A percentile compares a stretch with the other conserved stretches of the same genome.
Conservation (phyloP, 2,329 filamentous ascomycete genomes). For the Tolypocladium ophioglossoides region DNA sequence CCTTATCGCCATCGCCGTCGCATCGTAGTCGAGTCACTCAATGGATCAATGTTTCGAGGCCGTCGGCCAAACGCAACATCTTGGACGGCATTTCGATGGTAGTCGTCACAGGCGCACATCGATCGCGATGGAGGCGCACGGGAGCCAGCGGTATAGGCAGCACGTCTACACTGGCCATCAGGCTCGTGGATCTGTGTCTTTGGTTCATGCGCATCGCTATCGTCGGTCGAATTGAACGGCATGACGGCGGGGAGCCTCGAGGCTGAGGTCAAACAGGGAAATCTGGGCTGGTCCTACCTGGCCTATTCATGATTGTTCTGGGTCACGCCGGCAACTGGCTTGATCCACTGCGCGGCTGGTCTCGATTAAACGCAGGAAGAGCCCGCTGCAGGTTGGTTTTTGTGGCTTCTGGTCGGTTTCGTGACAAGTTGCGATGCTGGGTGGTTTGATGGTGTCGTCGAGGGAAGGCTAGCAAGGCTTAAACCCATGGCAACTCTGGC, state of each 20-base stretch:
- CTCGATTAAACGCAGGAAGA: neutral
- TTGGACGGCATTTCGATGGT: neutral
- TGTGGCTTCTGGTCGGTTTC: neutral
- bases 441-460: conserved; percentile 9
- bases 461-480: conserved; percentile 14
- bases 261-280: conserved; percentile 12
- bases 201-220: neutral
- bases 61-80: neutral
- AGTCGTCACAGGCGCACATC: neutral
- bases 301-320: conserved; percentile 44
- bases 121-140: neutral
- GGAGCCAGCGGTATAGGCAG: neutral
- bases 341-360: neutral
- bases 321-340: neutral
- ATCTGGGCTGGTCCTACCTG: conserved; percentile 38
- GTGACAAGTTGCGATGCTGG: conserved; percentile 1
- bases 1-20: neutral
- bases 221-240: neutral
- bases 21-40: neutral
- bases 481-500: conserved; percentile 13
- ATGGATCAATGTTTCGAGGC: neutral
- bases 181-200: too few relatives aligned
- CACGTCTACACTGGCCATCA: neutral
- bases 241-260: conserved; percentile 1
- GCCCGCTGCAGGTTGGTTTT: neutral